phyloP scores from a whole-genome alignment of 371 early-diverging fungal species.

The Blakeslea trispora region DNA sequence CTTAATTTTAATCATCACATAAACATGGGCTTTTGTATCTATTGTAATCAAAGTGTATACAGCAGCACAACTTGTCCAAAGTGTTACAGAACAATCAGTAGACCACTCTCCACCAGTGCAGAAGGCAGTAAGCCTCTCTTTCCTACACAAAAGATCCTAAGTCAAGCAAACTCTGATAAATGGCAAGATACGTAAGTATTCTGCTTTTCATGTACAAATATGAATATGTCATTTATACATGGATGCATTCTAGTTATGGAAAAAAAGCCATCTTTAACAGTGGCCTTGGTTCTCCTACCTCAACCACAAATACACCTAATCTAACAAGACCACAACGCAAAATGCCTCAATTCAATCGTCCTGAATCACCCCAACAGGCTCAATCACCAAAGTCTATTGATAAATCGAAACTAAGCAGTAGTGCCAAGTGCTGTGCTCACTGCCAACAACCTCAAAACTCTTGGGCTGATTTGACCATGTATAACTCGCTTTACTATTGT shows the following conservation, averaged over 20 bases:
- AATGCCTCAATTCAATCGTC: slow-evolving; percentile 21
- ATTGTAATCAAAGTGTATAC: slow-evolving; percentile 25
- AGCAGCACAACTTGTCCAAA: slow-evolving; percentile 22
- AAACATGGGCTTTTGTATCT: slow-evolving; percentile 30
- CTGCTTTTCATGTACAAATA: too few relatives aligned
- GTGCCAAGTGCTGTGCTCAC: slow-evolving; percentile 15
- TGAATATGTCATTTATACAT: background rate
- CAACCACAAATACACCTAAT: slow-evolving; percentile 10
- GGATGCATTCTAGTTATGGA: slow-evolving; percentile 19
- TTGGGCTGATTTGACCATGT: slow-evolving; percentile 22
- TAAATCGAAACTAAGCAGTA: background rate
- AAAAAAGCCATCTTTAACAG: slow-evolving; percentile 29
- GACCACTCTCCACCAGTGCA: background rate
- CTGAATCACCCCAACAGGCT: slow-evolving; percentile 7
- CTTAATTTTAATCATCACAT: slow-evolving; percentile 1
- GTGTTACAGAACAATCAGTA: slow-evolving; percentile 18
- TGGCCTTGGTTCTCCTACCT: background rate
- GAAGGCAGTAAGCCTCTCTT: background rate
- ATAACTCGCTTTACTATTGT: slow-evolving; percentile 23
- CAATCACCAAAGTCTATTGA: background rate
- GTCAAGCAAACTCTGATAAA: slow-evolving; percentile 20
- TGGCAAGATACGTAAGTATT: slow-evolving; percentile 32
- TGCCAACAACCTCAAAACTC: slow-evolving; percentile 20
- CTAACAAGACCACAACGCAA: slow-evolving; percentile 12
- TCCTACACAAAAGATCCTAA: slow-evolving; percentile 12